Evolutionary conservation across 2,329 filamentous ascomycete genomes (phyloP).

Genomic region (Xylariales sp.): DNA sequence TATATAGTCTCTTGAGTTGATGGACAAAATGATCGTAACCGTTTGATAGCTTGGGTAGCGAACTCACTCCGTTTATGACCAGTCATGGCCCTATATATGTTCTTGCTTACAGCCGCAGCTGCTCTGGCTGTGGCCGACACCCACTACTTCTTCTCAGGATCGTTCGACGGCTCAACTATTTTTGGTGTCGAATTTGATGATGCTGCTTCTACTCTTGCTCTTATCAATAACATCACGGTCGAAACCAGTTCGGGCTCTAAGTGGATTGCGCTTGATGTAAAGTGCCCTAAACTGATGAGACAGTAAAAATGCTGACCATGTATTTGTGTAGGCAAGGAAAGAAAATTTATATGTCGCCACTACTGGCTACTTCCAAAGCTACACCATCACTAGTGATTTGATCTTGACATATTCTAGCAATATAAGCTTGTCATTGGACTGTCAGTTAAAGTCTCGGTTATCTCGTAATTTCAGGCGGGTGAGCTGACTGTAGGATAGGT

Average conservation of each 20-base stretch:
- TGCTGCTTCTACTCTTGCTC: conserved; percentile 15
- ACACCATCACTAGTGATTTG: conserved; percentile 11
- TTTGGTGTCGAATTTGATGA: conserved; percentile 24
- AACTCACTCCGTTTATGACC: no score
- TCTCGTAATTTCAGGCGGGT: neutral
- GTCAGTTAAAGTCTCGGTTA: conserved; percentile 2
- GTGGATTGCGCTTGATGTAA: conserved; percentile 19
- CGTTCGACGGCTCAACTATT: conserved; percentile 10
- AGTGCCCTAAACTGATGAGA: neutral
- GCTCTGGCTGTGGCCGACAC: conserved; percentile 3
- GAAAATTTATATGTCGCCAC: conserved; percentile 15
- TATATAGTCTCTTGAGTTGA: no score
- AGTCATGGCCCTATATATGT: no score
- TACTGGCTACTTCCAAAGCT: conserved; percentile 13
- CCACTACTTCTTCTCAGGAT: conserved; percentile 13
- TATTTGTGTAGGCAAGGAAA: neutral
- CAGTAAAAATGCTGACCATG: neutral
- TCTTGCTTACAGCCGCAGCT: neutral
- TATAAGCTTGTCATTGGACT: conserved; percentile 10
- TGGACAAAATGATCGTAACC: no score
- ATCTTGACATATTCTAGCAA: conserved; percentile 12
- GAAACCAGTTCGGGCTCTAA: conserved; percentile 9
- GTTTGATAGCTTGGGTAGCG: no score
- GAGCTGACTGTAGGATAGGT: conserved; percentile 1
- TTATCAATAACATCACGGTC: conserved; percentile 16